Evolutionary conservation across 495 filamentous ascomycete species (phyloP), one percentile per base, ranked within the genome.

Genomic region (Penicillium taxi): DNA sequence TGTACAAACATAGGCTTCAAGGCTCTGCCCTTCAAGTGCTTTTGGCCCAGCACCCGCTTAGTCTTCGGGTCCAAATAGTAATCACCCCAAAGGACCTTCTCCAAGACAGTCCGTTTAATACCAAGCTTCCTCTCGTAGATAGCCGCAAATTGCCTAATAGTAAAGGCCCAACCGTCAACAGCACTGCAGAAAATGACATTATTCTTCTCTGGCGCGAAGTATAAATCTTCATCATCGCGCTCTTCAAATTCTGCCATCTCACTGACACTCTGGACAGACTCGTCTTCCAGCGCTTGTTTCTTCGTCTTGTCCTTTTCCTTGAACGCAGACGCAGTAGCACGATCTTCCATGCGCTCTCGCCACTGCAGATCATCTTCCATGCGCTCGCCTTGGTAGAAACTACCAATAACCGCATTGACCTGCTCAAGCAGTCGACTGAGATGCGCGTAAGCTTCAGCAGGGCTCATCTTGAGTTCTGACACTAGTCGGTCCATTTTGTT

Each of bases 101-200:
- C 91, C 44, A 99, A 73, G 2, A 86, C 59, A n/a, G 75, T 77
- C 11, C 89, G 78, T 53, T 95, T 96, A 51, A 96, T 90, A 1
- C 91, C 90, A 4, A 99, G 76, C 50, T 96, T 99, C 67, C 86
- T 94, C 60, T 99, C 91, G 53, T 95, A 96, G 28, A 96, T 66
- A 3, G 74, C 75, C 6, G 91, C 91, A 56, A 99, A 99, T 53
- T 99, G 91, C 22, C 85, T 77, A 13, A 94, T 75, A 0, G 91
- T 99, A 46, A 96, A 99, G 2, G 91, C 91, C 91, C 91, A 99
- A 23, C 93, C 91, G 53, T 99, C 91, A 32, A 94, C 81, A 18
- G 91, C 91, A 52, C 88, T 95, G 66, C 87, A 85, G 49, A 99
- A 99, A 40, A 99, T 96, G 55, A 99, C 91, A 52, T 99, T 99